phyloP scores from a whole-genome alignment of 2,329 filamentous ascomycete species.

The Fusarium tanahbumbuense region DNA sequence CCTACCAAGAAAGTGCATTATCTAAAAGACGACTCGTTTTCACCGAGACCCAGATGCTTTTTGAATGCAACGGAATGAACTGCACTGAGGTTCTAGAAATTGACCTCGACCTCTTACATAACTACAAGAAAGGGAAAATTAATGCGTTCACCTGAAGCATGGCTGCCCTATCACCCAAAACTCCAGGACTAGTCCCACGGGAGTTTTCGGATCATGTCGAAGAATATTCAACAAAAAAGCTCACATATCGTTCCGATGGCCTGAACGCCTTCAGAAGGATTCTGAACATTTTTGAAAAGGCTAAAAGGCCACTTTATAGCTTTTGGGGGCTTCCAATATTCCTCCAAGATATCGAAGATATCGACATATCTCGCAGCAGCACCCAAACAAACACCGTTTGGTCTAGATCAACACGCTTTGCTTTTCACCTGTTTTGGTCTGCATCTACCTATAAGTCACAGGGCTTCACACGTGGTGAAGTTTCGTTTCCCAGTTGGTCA shows the following conservation, averaged over 20 bases:
- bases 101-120: not conserved
- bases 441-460: too few species aligned
- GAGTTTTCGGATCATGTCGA: not conserved
- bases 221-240: not conserved
- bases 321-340: not conserved
- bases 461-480: not conserved
- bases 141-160: accelerated
- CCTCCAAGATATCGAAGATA: accelerated
- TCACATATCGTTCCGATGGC: not conserved
- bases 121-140: accelerated
- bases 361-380: not conserved
- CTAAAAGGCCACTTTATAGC: not conserved
- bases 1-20: not conserved
- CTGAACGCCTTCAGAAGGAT: not conserved
- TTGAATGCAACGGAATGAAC: not conserved
- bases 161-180: not conserved
- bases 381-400: not conserved
- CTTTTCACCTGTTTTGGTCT: not conserved
- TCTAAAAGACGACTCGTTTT: not conserved
- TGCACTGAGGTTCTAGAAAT: not conserved
- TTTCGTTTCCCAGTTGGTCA: not conserved
- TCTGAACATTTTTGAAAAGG: not conserved
- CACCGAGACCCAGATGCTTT: not conserved
- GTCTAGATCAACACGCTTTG: not conserved
- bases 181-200: accelerated